Conservation (phyloP, 176 grass and related monocot species). For the Tillandsia fasciculata region DNA sequence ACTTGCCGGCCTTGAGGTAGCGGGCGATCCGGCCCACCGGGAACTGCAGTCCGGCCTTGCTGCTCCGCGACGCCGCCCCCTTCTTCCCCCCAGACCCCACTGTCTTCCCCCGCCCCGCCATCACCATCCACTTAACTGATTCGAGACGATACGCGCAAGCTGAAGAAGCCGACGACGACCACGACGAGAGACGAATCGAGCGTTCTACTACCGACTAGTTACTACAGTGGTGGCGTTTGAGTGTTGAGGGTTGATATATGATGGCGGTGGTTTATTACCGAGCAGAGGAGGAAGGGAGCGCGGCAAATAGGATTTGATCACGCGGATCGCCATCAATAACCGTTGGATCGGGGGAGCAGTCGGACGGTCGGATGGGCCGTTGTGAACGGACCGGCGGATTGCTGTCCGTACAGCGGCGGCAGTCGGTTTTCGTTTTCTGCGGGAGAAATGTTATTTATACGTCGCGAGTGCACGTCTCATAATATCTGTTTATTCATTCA, state of each 20-base stretch:
- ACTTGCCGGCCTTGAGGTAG: slow-evolving; percentile 96
- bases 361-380: slow-evolving; percentile 8
- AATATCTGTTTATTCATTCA: too few relatives aligned
- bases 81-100: slow-evolving; percentile 65
- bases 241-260: not conserved
- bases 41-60: slow-evolving; percentile 97
- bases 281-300: not conserved
- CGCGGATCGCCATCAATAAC: slow-evolving; percentile 39
- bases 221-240: not conserved
- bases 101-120: slow-evolving; percentile 93
- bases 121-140: not conserved
- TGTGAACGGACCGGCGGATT: too few relatives aligned
- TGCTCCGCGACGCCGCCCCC: slow-evolving; percentile 79
- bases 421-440: too few relatives aligned
- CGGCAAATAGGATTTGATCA: slow-evolving; percentile 20
- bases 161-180: not conserved
- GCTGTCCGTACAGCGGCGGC: too few relatives aligned
- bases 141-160: not conserved
- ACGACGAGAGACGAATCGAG: not conserved
- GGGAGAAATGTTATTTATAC: too few relatives aligned
- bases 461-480: too few relatives aligned
- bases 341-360: not conserved
- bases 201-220: not conserved
- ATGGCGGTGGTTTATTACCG: slow-evolving; percentile 6
- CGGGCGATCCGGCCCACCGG: slow-evolving; percentile 85